phyloP scores from a whole-genome alignment of 768 basidiomycete species.

The Trametopsis cervina region DNA sequence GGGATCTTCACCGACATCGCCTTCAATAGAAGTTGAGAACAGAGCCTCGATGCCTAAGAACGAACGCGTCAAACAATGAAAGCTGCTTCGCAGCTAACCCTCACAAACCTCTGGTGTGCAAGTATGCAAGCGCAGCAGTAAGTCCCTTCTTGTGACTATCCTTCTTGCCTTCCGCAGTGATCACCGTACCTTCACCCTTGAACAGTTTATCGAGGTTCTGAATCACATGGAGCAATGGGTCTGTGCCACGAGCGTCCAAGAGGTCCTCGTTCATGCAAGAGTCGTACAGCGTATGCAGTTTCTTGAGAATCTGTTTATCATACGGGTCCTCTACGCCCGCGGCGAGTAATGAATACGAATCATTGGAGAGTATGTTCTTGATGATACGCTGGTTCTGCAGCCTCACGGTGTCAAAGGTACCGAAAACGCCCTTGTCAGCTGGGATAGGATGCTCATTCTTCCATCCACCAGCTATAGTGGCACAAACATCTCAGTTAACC shows the following conservation, averaged over 20 bases:
- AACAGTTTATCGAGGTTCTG: conserved; percentile 54
- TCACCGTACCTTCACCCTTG: conserved; percentile 41
- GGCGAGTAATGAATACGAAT: conserved; percentile 27
- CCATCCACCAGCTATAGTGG: conserved; percentile 77
- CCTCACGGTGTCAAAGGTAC: conserved; percentile 64
- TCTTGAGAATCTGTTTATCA: conserved; percentile 52
- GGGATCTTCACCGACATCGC: conserved; percentile 81
- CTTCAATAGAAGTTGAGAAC: conserved; percentile 80
- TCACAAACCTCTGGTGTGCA: conserved; percentile 75
- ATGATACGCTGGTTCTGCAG: conserved; percentile 77
- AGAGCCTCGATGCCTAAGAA: conserved; percentile 64
- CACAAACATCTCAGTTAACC: conserved; percentile 8
- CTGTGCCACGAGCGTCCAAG: conserved; percentile 66
- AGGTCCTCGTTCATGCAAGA: conserved; percentile 78
- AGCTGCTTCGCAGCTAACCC: no score
- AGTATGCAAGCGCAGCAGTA: conserved; percentile 76
- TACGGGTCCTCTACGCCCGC: conserved; percentile 22
- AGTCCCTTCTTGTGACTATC: conserved; percentile 44
- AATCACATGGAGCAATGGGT: conserved; percentile 65
- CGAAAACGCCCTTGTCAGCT: conserved; percentile 70
- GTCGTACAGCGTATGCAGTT: conserved; percentile 63
- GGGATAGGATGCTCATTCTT: conserved; percentile 76
- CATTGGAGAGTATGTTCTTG: conserved; percentile 56
- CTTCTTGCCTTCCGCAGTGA: conserved; percentile 17
- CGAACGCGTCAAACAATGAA: no score